Evolutionary conservation across 1,139 yeast genomes (phyloP).

Genomic region (Spencermartinsiella ligniputridi): DNA sequence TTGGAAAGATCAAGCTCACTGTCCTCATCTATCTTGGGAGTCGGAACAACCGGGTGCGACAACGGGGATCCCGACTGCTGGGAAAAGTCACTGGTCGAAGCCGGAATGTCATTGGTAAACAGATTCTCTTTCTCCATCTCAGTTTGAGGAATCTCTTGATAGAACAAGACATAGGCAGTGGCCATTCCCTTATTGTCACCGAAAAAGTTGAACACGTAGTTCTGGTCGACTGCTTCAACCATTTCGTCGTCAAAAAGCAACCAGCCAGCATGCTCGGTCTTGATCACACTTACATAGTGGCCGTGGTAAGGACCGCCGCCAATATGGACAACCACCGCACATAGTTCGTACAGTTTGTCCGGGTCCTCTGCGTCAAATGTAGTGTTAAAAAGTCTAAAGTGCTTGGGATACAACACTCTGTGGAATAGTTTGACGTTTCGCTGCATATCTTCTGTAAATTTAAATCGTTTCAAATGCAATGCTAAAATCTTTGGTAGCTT

Average conservation of each 20-base stretch:
- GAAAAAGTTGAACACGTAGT: conserved; percentile 77
- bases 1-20: conserved; percentile 6
- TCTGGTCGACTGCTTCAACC: conserved; percentile 82
- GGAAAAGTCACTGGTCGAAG: background rate
- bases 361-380: conserved; percentile 49
- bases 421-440: conserved; percentile 84
- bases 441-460: conserved; percentile 79
- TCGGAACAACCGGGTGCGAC: background rate
- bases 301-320: conserved; percentile 99
- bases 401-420: conserved; percentile 74
- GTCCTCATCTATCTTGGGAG: conserved; percentile 1
- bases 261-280: conserved; percentile 81
- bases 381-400: conserved; percentile 69
- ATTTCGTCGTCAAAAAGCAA: conserved; percentile 91
- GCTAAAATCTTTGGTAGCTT: conserved; percentile 74
- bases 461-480: conserved; percentile 84
- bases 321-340: conserved; percentile 84
- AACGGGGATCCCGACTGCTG: background rate
- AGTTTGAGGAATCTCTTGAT: conserved; percentile 40
- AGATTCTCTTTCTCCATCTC: conserved; percentile 25
- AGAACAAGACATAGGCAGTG: conserved; percentile 85
- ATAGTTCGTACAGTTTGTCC: conserved; percentile 69
- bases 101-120: conserved; percentile 21
- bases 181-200: conserved; percentile 90
- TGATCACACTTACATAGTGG: conserved; percentile 84